A percentile compares a stretch with the other conserved stretches of the same genome.
Evolutionary conservation across 495 filamentous ascomycete genomes (phyloP).

Genomic region (Aspergillus haitiensis): DNA sequence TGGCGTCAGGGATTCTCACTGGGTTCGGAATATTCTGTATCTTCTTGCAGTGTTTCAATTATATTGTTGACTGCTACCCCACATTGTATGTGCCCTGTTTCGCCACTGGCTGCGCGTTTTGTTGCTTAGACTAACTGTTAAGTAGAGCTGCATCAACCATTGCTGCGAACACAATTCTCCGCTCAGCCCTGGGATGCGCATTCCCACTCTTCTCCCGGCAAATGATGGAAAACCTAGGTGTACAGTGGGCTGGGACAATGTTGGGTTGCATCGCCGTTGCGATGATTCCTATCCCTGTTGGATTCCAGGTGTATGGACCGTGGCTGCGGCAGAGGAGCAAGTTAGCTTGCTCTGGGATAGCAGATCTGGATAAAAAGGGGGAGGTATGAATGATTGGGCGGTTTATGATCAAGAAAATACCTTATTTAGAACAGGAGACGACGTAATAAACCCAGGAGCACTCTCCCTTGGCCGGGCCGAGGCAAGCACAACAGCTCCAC

Average conservation of each 20-base stretch:
- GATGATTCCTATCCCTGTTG: conserved; percentile 71
- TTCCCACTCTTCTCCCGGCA: conserved; percentile 83
- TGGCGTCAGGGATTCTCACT: conserved; percentile 34
- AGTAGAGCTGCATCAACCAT: conserved; percentile 77
- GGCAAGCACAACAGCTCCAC: too few relatives aligned
- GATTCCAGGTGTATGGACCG: conserved; percentile 37
- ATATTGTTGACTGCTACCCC: conserved; percentile 44
- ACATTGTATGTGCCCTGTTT: conserved; percentile 62
- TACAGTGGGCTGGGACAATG: conserved; percentile 76
- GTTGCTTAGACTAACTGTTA: not conserved
- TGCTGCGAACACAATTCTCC: conserved; percentile 85
- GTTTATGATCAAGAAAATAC: too few relatives aligned
- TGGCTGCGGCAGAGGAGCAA: conserved; percentile 36
- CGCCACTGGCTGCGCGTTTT: conserved; percentile 15
- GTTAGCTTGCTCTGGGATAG: conserved; percentile 25
- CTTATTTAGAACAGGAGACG: too few relatives aligned
- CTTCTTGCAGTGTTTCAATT: conserved; percentile 44
- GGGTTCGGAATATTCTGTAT: conserved; percentile 40
- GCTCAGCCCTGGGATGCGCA: conserved; percentile 70
- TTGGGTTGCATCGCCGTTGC: conserved; percentile 69
- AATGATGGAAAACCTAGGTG: conserved; percentile 77
- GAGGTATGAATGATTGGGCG: conserved; percentile 8
- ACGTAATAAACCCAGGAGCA: too few relatives aligned
- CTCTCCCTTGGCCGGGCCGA: too few relatives aligned
- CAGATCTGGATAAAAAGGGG: conserved; percentile 12